Conservation (phyloP, 2,329 filamentous ascomycete genomes). For the Phialophora verrucosa region DNA sequence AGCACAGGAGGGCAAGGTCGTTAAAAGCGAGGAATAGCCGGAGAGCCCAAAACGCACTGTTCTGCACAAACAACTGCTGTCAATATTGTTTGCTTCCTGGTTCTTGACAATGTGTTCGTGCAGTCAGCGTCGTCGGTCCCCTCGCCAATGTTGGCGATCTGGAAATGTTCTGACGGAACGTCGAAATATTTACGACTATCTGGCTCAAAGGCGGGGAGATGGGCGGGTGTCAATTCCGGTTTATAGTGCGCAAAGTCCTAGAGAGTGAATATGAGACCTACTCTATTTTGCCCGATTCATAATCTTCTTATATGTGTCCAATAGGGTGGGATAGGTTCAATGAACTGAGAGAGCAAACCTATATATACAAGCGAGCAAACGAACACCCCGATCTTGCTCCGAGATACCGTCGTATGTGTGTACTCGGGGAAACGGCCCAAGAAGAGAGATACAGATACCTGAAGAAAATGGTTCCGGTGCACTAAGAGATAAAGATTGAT, state of each 20-base stretch:
- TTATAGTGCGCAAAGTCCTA: background rate
- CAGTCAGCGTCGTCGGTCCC: no score
- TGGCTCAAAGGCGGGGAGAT: background rate
- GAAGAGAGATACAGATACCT: no score
- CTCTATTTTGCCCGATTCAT: background rate
- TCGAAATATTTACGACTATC: background rate
- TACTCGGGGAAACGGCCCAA: no score
- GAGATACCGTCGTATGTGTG: no score
- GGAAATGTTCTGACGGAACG: background rate
- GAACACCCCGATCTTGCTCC: no score
- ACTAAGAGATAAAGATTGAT: no score
- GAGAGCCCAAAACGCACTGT: no score
- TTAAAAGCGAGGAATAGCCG: no score
- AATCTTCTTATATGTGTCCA: background rate
- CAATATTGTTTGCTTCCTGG: background rate
- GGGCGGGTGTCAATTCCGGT: background rate
- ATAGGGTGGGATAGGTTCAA: background rate
- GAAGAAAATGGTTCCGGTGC: no score
- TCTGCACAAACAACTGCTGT: no score
- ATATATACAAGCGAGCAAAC: background rate
- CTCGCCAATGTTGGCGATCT: background rate
- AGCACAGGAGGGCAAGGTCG: no score
- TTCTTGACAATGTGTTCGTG: no score
- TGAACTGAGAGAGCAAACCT: background rate
- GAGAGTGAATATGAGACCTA: background rate